Evolutionary conservation across 140 eudicot species (phyloP).

Genomic region (Anethum foeniculum): DNA sequence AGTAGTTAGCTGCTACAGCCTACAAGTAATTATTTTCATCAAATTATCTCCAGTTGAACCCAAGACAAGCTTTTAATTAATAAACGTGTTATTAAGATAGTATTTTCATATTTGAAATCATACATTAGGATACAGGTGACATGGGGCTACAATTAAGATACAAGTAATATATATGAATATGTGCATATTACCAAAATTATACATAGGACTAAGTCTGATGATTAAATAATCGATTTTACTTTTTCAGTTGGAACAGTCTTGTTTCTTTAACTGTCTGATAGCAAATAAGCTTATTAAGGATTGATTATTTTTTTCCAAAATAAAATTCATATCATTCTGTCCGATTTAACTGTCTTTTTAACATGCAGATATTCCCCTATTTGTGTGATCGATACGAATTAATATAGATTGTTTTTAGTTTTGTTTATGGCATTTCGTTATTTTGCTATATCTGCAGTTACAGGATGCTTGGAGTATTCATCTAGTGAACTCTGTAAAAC

Average conservation of each 20-base stretch:
- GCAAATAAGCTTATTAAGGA: background rate
- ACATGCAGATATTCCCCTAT: background rate
- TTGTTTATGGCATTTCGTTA: conserved; percentile 13
- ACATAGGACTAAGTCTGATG: background rate
- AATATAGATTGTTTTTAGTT: background rate
- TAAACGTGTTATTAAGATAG: background rate
- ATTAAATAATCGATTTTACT: background rate
- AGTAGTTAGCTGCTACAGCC: background rate
- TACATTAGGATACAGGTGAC: background rate
- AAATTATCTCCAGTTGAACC: background rate
- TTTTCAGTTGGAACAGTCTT: background rate
- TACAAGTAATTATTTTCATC: background rate
- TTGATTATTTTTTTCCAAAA: background rate
- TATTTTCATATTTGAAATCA: background rate
- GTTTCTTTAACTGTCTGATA: background rate
- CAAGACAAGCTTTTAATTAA: background rate
- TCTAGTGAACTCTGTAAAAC: conserved; percentile 23
- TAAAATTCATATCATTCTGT: background rate
- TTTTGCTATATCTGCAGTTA: conserved; percentile 32
- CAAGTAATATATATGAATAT: background rate
- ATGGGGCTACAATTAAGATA: background rate
- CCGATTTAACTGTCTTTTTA: background rate
- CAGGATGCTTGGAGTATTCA: conserved; percentile 62
- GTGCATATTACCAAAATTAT: background rate
- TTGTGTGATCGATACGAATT: conserved; percentile 13